Conservation (phyloP, 305 asterid genomes). For the Fraxinus floribunda region DNA sequence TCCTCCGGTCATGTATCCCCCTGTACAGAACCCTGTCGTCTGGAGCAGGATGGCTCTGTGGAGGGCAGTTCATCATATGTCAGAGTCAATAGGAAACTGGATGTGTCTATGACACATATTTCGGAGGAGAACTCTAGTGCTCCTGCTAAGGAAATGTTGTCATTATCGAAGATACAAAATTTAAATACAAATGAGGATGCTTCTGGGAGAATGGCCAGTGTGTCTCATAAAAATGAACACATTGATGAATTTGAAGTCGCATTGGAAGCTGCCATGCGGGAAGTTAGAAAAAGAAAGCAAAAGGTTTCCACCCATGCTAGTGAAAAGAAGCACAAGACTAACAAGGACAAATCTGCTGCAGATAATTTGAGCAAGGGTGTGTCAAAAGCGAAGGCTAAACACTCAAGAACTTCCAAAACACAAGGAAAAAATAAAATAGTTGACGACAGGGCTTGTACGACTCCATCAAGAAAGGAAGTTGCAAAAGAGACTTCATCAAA, state of each 20-base stretch:
- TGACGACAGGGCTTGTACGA: background rate
- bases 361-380: background rate
- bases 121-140: constrained; percentile 35
- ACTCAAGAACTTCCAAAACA: background rate
- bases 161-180: constrained; percentile 42
- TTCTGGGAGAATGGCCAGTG: constrained; percentile 37
- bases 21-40: constrained; percentile 33
- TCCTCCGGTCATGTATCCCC: constrained; percentile 37
- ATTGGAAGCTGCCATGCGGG: background rate
- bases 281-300: background rate
- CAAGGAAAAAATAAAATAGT: background rate
- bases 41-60: background rate
- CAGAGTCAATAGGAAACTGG: background rate
- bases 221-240: constrained; percentile 35
- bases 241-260: constrained; percentile 36
- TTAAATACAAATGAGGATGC: constrained; percentile 36
- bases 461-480: background rate
- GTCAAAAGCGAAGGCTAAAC: background rate
- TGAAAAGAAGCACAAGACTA: background rate
- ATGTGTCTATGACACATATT: constrained; percentile 25
- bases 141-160: constrained; percentile 38
- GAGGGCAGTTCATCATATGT: no score
- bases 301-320: background rate
- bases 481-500: background rate
- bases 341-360: background rate